Base-by-base conservation (phyloP, 2,329 filamentous ascomycete species). In the Penicillium thymicola region DNA sequence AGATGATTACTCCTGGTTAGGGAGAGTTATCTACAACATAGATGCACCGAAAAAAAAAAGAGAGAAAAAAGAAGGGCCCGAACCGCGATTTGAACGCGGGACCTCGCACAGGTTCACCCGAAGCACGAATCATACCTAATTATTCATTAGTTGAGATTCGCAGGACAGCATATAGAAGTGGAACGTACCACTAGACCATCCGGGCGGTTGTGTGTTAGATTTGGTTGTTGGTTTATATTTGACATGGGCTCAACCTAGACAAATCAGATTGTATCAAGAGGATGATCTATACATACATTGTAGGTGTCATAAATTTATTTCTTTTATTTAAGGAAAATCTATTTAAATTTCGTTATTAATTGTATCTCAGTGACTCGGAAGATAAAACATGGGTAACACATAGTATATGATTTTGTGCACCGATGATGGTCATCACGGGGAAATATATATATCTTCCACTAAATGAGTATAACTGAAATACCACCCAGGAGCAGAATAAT, bases 71-170 rank as follows among this genome's bases (percentile, higher is more conserved):
- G 44, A 34, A 34, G 30, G 30, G 44, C 44, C 44, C 44, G 44
- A 46, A 46, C 44, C 44, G 44, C 44, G 44, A 46, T 46, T 46
- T 46, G 44, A 46, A 46, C 44, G 44, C 44, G 44, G 44, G 44
- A 46, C 44, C 44, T 46, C 44, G 44, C 44, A 46, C 44, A 46
- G 30, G 44, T 46, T 46, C 21, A 46, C 44, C 44, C 44, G 44
- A 46, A 46, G 44, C 44, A 7, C 44, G 44, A 46, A 46, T 46
- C 44, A 46, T 46, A 46, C 44, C 44, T 46, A 46, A 46, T 46
- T 34, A 13, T 25, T 23, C 5, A 46, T 46, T 36, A 46, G 44
- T 46, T 46, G 18, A 34, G 44, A 46, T 46, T 46, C 44, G 30
- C 18, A 46, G 44, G 44, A 46, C 21, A 36, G 44, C 14, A 34